phyloP scores from a whole-genome alignment of 2,329 filamentous ascomycete species.

The Trichoderma sp. region DNA sequence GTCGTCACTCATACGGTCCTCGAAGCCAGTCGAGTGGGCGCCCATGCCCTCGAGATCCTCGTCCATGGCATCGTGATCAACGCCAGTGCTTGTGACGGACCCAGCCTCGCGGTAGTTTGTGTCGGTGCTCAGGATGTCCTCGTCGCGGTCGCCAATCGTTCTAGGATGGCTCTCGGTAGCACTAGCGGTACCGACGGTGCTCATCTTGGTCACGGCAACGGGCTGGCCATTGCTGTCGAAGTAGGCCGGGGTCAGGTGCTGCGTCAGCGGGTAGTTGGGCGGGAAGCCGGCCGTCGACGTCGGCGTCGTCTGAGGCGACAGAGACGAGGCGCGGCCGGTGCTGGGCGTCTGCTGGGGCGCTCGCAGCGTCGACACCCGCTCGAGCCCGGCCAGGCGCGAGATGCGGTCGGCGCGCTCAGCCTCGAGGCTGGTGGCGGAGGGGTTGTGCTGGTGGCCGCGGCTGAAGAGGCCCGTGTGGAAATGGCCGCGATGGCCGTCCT shows the following conservation, averaged over 20 bases:
- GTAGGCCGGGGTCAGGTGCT: constrained; percentile 64
- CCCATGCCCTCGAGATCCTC: constrained; percentile 51
- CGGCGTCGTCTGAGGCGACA: constrained; percentile 52
- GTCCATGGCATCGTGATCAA: constrained; percentile 52
- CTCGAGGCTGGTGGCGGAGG: constrained; percentile 72
- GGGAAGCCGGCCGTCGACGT: constrained; percentile 50
- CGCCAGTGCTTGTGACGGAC: constrained; percentile 58
- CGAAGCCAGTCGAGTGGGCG: constrained; percentile 52
- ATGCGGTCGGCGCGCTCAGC: constrained; percentile 94
- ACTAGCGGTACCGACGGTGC: constrained; percentile 87
- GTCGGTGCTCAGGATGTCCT: constrained; percentile 72
- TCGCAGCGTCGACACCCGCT: constrained; percentile 78
- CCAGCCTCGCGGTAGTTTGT: constrained; percentile 60
- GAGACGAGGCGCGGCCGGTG: constrained; percentile 39
- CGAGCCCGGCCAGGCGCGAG: constrained; percentile 88
- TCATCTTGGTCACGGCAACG: constrained; percentile 71
- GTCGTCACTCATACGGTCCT: constrained; percentile 83
- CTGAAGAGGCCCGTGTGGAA: constrained; percentile 55
- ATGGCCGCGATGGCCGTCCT: constrained; percentile 89
- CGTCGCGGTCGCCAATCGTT: constrained; percentile 59
- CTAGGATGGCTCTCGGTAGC: constrained; percentile 72
- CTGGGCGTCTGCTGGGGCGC: constrained; percentile 35
- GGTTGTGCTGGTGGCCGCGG: constrained; percentile 60
- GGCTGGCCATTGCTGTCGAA: constrained; percentile 77
- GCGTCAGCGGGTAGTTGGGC: constrained; percentile 40